Evolutionary conservation across 495 filamentous ascomycete species (phyloP).

Genomic region (Cercophora sp.): DNA sequence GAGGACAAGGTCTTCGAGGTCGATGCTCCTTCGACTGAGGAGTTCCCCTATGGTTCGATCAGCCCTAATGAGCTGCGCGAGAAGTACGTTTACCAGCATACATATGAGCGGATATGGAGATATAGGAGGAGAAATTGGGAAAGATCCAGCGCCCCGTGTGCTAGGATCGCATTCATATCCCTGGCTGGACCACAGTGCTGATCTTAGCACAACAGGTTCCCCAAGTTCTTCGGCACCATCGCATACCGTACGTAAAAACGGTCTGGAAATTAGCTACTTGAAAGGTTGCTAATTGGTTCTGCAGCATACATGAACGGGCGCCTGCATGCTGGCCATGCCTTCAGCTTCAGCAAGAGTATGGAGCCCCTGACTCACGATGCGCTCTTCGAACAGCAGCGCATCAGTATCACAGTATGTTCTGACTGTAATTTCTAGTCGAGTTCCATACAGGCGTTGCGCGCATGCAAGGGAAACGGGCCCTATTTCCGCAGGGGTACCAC

Average conservation of each 20-base stretch:
- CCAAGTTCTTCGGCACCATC: conserved; percentile 92
- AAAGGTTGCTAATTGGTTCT: not conserved
- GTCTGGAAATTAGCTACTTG: too few relatives aligned
- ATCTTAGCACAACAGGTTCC: conserved; percentile 43
- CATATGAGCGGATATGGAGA: too few relatives aligned
- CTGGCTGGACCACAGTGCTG: too few relatives aligned
- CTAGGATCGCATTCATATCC: too few relatives aligned
- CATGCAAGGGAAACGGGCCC: conserved; percentile 81
- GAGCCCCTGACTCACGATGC: conserved; percentile 43
- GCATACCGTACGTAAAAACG: conserved; percentile 60
- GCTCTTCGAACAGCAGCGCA: too few relatives aligned
- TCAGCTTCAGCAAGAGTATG: conserved; percentile 84
- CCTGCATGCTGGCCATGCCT: conserved; percentile 86
- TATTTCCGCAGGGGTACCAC: conserved; percentile 92
- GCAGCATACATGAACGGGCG: conserved; percentile 88
- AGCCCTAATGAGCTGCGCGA: conserved; percentile 68
- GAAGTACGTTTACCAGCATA: conserved; percentile 51
- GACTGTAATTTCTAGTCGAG: too few relatives aligned
- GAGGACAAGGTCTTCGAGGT: conserved; percentile 74
- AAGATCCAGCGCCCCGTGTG: too few relatives aligned
- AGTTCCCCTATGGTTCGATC: conserved; percentile 68
- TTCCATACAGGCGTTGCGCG: conserved; percentile 78
- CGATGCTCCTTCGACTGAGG: conserved; percentile 71
- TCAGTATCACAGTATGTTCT: too few relatives aligned
- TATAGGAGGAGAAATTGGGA: too few relatives aligned